phyloP scores from a whole-genome alignment of 768 basidiomycete genomes.

The Tubosaeta brunneosetosa region DNA sequence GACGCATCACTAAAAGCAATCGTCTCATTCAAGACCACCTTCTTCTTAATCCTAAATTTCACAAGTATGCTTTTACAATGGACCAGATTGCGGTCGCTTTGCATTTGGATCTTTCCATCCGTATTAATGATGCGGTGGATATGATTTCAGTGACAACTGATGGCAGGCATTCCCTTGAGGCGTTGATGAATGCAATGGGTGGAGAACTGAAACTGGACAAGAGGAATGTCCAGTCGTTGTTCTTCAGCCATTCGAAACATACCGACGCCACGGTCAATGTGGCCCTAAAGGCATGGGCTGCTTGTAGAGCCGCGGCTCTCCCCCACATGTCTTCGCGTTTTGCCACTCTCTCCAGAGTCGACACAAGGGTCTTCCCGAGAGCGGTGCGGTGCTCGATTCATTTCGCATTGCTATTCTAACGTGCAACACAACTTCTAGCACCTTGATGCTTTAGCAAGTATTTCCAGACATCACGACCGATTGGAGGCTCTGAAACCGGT shows the following conservation, averaged over 20 bases:
- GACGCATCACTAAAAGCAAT: slow-evolving; percentile 7
- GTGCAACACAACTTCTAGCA: slow-evolving; percentile 25
- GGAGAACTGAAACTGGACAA: slow-evolving; percentile 30
- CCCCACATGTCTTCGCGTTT: slow-evolving; percentile 16
- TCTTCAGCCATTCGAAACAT: slow-evolving; percentile 16
- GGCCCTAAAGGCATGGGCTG: slow-evolving; percentile 44
- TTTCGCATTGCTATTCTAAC: not conserved
- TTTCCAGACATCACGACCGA: slow-evolving; percentile 41
- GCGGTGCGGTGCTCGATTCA: slow-evolving; percentile 21
- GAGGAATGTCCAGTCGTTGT: slow-evolving; percentile 25
- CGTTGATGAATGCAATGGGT: slow-evolving; percentile 36
- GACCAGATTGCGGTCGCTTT: slow-evolving; percentile 41
- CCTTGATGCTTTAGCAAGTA: slow-evolving; percentile 43
- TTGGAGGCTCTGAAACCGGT: slow-evolving; percentile 47
- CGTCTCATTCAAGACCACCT: slow-evolving; percentile 30
- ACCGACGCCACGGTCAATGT: slow-evolving; percentile 12
- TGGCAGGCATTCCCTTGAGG: slow-evolving; percentile 31
- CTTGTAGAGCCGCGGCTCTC: slow-evolving; percentile 33
- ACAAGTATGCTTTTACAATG: slow-evolving; percentile 43
- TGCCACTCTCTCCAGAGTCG: slow-evolving; percentile 14
- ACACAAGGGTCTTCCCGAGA: slow-evolving; percentile 25
- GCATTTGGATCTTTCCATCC: slow-evolving; percentile 35
- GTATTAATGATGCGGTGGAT: slow-evolving; percentile 37
- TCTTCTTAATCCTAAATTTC: slow-evolving; percentile 24
- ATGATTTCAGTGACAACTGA: slow-evolving; percentile 31